Percentiles rank a stretch among this genome's conserved stretches.
Conservation (phyloP, 1,284 basidiomycete species). For the Heimioporus retisporus region DNA sequence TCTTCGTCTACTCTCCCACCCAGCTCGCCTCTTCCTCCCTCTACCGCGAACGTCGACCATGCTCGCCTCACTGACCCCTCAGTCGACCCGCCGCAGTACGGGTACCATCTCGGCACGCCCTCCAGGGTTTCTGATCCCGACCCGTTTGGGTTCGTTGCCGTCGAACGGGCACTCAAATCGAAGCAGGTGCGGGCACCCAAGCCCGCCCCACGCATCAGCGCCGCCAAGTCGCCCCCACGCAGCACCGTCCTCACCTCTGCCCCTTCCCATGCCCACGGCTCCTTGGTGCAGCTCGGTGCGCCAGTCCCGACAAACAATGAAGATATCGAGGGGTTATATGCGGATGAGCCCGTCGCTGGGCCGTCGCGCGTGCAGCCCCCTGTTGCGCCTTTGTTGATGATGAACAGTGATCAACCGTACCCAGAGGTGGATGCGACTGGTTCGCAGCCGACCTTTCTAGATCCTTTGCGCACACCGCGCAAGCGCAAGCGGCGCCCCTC, state of each 20-base stretch:
- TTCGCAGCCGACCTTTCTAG: conserved; percentile 26
- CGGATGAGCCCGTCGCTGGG: conserved; percentile 41
- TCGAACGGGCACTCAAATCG: conserved; percentile 50
- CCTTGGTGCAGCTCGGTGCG: conserved; percentile 26
- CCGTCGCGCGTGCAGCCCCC: conserved; percentile 29
- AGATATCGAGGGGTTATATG: conserved; percentile 40
- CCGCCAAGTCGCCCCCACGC: conserved; percentile 36
- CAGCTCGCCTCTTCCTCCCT: conserved; percentile 43
- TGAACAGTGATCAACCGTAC: conserved; percentile 29
- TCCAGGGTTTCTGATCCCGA: conserved; percentile 45
- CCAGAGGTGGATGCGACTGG: conserved; percentile 5
- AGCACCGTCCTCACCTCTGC: conserved; percentile 26
- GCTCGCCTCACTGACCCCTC: conserved; percentile 14
- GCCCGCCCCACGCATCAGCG: conserved; percentile 17
- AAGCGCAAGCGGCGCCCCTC: conserved; percentile 37
- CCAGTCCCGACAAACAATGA: conserved; percentile 44
- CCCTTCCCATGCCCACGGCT: conserved; percentile 19
- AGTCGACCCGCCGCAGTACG: conserved; percentile 16
- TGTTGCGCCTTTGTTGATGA: conserved; percentile 31
- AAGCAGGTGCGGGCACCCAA: conserved; percentile 28
- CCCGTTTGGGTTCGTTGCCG: conserved; percentile 56
- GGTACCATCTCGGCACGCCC: conserved; percentile 33
- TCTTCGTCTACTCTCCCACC: conserved; percentile 43
- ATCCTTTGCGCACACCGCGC: conserved; percentile 42
- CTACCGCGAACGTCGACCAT: conserved; percentile 29